Evolutionary conservation across 495 filamentous ascomycete species (phyloP).

Genomic region (Aspergillus nidulans): DNA sequence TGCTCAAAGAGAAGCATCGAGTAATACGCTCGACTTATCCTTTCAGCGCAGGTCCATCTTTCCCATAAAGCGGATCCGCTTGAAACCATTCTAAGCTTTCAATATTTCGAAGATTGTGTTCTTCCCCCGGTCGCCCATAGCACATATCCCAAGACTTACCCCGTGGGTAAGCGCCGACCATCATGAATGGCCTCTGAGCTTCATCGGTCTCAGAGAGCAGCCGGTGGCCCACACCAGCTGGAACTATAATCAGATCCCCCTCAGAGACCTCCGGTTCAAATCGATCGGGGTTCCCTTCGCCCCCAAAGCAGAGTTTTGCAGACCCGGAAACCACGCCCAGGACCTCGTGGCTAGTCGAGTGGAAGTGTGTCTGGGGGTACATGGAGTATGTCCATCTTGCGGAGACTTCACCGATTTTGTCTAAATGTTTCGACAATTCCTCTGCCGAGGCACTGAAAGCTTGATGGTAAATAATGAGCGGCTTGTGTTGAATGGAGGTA

Average conservation of each 20-base stretch:
- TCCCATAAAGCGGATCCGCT: conserved; percentile 57
- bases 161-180: conserved; percentile 63
- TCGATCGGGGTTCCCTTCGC: conserved; percentile 54
- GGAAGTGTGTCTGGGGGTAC: conserved; percentile 62
- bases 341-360: conserved; percentile 63
- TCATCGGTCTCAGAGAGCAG: conserved; percentile 52
- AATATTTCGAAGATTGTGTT: conserved; percentile 46
- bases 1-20: not conserved
- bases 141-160: conserved; percentile 65
- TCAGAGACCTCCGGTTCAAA: conserved; percentile 51
- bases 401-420: conserved; percentile 45
- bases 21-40: conserved; percentile 15
- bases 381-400: conserved; percentile 68
- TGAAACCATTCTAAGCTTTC: conserved; percentile 50
- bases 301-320: conserved; percentile 63
- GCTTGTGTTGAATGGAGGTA: conserved; percentile 58
- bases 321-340: conserved; percentile 54
- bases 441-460: conserved; percentile 46
- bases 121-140: conserved; percentile 54
- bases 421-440: conserved; percentile 51
- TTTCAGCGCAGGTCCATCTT: conserved; percentile 47
- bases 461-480: conserved; percentile 57
- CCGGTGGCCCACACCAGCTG: conserved; percentile 61
- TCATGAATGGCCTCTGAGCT: conserved; percentile 46
- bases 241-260: conserved; percentile 63